phyloP scores from a whole-genome alignment of 768 basidiomycete genomes.

The Psilocybe sp. region DNA sequence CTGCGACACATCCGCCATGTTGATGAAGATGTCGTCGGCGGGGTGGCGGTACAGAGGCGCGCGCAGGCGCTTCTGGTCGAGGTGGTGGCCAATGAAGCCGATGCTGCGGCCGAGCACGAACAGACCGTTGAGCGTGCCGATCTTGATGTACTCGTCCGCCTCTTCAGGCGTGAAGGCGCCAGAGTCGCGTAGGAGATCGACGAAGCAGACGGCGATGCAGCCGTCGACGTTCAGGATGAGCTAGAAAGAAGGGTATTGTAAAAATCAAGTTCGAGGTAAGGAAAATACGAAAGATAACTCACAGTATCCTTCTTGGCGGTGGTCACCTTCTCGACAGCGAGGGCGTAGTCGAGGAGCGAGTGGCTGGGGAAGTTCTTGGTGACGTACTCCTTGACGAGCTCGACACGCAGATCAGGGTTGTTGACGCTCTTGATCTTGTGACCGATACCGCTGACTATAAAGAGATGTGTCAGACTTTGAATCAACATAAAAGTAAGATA shows the following conservation, averaged over 20 bases:
- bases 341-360: constrained; percentile 88
- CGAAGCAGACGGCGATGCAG: constrained; percentile 94
- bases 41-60: constrained; percentile 94
- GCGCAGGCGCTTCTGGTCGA: constrained; percentile 94
- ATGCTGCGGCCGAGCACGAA: constrained; percentile 98
- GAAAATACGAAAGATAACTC: constrained; percentile 19
- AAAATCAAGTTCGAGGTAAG: not conserved
- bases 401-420: constrained; percentile 91
- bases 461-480: not conserved
- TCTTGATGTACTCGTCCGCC: constrained; percentile 97
- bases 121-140: constrained; percentile 91
- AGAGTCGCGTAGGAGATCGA: constrained; percentile 86
- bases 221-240: constrained; percentile 97
- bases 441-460: constrained; percentile 89
- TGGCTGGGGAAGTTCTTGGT: constrained; percentile 95
- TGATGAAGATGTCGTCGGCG: constrained; percentile 94
- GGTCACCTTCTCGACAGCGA: constrained; percentile 97
- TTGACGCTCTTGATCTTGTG: constrained; percentile 99
- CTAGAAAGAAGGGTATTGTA: constrained; percentile 26
- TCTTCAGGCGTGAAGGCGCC: constrained; percentile 96
- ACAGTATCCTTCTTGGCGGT: constrained; percentile 97
- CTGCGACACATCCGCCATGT: constrained; percentile 83
- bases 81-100: constrained; percentile 95
- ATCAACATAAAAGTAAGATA: constrained; percentile 7
- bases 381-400: constrained; percentile 95